Evolutionary conservation across 805 yeast species (phyloP).

Genomic region (Saccharomycopsis sp.): DNA sequence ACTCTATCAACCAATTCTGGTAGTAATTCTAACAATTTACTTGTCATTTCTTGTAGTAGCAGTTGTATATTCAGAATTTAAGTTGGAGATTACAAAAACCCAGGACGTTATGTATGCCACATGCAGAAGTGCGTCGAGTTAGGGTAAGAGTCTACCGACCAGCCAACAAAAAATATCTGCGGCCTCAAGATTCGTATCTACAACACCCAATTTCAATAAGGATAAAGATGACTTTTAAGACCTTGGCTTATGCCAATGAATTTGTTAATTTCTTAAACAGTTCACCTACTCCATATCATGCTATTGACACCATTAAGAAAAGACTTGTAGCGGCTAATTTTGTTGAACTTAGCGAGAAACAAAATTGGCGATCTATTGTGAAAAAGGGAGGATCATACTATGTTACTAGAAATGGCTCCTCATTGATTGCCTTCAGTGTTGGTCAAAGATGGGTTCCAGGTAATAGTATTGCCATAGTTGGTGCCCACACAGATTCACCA

Average conservation of each 20-base stretch:
- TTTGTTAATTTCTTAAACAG: slow-evolving; percentile 72
- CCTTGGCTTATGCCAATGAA: slow-evolving; percentile 29
- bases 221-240: slow-evolving; percentile 22
- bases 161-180: no score
- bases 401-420: slow-evolving; percentile 85
- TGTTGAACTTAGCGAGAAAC: slow-evolving; percentile 62
- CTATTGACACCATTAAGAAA: slow-evolving; percentile 60
- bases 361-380: slow-evolving; percentile 56
- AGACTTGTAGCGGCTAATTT: slow-evolving; percentile 59
- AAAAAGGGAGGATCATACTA: slow-evolving; percentile 60
- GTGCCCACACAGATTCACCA: slow-evolving; percentile 96
- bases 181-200: no score
- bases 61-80: no score
- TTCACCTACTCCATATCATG: slow-evolving; percentile 94
- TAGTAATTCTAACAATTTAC: no score
- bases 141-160: no score
- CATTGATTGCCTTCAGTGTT: slow-evolving; percentile 79
- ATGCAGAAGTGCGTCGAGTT: no score
- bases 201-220: no score
- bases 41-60: no score
- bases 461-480: slow-evolving; percentile 79
- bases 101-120: no score
- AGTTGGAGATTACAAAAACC: no score
- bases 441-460: slow-evolving; percentile 71
- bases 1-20: no score